Conservation (phyloP, 1,284 basidiomycete genomes). For the Thecaphora frezii region DNA sequence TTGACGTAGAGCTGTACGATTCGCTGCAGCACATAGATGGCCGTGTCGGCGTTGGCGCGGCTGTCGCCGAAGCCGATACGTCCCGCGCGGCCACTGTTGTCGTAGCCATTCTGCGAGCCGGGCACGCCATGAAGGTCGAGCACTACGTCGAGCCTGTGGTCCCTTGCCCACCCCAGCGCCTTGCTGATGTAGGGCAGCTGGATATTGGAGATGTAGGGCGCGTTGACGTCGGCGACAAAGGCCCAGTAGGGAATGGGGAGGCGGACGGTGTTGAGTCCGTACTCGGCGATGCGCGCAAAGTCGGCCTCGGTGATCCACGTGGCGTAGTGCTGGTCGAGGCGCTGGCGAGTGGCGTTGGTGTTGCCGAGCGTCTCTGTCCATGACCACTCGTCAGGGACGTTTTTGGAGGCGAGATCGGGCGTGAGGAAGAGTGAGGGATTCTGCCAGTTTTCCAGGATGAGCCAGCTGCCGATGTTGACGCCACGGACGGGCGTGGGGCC, state of each 20-base stretch:
- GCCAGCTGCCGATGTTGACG: constrained; percentile 59
- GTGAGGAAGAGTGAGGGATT: constrained; percentile 68
- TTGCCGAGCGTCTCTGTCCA: constrained; percentile 60
- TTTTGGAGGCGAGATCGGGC: constrained; percentile 61
- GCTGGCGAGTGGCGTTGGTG: constrained; percentile 63
- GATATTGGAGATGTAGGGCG: constrained; percentile 65
- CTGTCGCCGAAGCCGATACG: constrained; percentile 3
- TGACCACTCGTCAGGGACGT: constrained; percentile 61
- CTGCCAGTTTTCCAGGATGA: constrained; percentile 79
- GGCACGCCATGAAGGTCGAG: constrained; percentile 74
- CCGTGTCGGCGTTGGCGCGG: constrained; percentile 8
- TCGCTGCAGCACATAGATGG: constrained; percentile 6
- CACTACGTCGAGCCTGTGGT: constrained; percentile 71
- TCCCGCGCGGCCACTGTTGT: constrained; percentile 67
- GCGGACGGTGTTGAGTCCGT: constrained; percentile 60
- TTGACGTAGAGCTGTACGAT: constrained; percentile 12
- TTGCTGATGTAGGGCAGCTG: constrained; percentile 67
- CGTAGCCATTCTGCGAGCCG: constrained; percentile 68
- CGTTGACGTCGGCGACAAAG: constrained; percentile 66
- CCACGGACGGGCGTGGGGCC: constrained; percentile 14
- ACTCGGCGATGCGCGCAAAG: constrained; percentile 56
- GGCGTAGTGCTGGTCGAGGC: constrained; percentile 75
- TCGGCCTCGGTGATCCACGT: constrained; percentile 69
- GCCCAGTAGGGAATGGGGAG: constrained; percentile 59
- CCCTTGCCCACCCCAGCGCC: constrained; percentile 71